Evolutionary conservation across 1,139 yeast genomes (phyloP), one percentile per base, ranked within the genome.

Genomic region (Candida sp.): DNA sequence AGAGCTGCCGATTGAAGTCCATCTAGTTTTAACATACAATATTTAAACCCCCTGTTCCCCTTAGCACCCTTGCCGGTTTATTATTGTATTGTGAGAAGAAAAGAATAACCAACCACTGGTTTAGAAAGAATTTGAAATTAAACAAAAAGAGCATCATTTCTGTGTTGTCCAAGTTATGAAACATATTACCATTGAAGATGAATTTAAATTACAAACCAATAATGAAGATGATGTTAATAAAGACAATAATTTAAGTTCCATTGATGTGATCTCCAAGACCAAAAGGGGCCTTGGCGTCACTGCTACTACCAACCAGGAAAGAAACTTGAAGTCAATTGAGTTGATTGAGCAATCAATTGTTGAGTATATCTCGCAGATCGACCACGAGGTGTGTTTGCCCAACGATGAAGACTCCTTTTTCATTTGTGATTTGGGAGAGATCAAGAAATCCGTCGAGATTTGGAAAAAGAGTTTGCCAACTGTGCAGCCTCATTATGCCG

Each of bases 401-500:
- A 96, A 92, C 49, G 93, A 85, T 38, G 96, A 90, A 66, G 89
- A 89, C 63, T 85, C 98, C 9, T 93, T 94, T 67, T 93, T 88
- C 63, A 91, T 94, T 42, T 91, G 96, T 59, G 97, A 94, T 70
- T 69, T 91, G 54, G 91, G 90, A 30, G 86, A 88, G 61, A 81
- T 94, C 38, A 75, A 75, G 54, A 78, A 86, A 54, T 79, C 92
- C 51, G 80, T 79, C 56, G 56, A 68, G 23, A 73, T 81, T 44
- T 94, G 98, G 98, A 65, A 66, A 32, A 51, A 61, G 22, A 68
- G 75, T 40, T 77, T 94, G 63, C 97, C 98, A 17, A 77, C 85
- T 49, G 86, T 94, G 44, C 81, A 82, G 51, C 97, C 98, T 32
- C 86, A 79, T 68, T 94, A 92, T 70, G 98, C 99, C 27, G 96